phyloP scores from a whole-genome alignment of 228 moss, liverwort and hornwort genomes.

The Sphagnum magellanicum region DNA sequence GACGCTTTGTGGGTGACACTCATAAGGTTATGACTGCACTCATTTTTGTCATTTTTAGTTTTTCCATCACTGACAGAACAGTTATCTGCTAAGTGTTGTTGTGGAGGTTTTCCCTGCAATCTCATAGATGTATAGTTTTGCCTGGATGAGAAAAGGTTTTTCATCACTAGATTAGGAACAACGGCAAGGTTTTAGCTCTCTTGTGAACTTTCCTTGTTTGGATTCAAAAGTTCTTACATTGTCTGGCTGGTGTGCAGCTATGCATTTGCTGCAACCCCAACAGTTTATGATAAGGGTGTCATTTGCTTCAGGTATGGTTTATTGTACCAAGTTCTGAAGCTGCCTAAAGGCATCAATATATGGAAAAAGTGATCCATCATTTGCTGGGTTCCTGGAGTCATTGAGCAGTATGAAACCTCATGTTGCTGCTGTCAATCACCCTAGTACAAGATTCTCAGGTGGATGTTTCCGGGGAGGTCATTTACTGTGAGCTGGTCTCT shows the following conservation, averaged over 20 bases:
- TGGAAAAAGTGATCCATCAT: not conserved
- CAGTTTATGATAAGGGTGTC: slow-evolving; percentile 55
- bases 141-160: too few relatives aligned
- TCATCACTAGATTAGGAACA: too few relatives aligned
- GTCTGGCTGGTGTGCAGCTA: slow-evolving; percentile 6
- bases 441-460: not conserved
- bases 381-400: too few relatives aligned
- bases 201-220: too few relatives aligned
- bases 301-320: slow-evolving; percentile 54
- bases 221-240: not conserved
- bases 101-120: too few relatives aligned
- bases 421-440: not conserved
- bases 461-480: not conserved
- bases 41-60: too few relatives aligned
- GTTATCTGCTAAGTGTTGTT: too few relatives aligned
- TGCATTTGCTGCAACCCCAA: slow-evolving; percentile 39
- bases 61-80: too few relatives aligned
- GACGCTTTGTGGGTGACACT: not conserved
- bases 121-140: too few relatives aligned
- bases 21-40: not conserved
- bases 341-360: too few relatives aligned
- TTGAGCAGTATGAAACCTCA: not conserved
- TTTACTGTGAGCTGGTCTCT: not conserved
- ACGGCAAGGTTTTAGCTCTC: too few relatives aligned
- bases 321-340: slow-evolving; percentile 3